A percentile compares a stretch with the other conserved stretches of the same genome.
Conservation (phyloP, 1,139 yeast species). For the Sugiyamaella sp. region DNA sequence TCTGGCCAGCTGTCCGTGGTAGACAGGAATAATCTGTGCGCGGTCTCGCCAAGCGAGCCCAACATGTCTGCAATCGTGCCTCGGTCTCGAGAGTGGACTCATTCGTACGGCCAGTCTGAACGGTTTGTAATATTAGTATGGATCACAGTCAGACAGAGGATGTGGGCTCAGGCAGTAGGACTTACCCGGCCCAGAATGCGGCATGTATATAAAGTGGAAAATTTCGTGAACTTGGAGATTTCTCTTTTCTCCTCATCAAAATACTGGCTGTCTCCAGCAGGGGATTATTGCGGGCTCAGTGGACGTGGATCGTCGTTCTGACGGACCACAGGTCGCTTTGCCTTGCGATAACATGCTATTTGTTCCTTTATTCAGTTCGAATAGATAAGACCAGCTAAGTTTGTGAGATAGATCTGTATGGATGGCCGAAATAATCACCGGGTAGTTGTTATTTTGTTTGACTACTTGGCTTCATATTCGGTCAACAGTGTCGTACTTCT, state of each 20-base stretch:
- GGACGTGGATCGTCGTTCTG: conserved; percentile 15
- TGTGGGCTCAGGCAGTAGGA: no score
- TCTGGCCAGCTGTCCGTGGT: no score
- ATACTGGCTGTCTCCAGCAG: conserved; percentile 19
- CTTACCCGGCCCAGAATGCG: conserved; percentile 8
- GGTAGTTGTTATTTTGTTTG: conserved; percentile 16
- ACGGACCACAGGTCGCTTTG: conserved; percentile 7
- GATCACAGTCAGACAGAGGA: no score
- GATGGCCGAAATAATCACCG: conserved; percentile 19
- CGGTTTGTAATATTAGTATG: no score
- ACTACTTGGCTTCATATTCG: conserved; percentile 19
- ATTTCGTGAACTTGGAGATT: not conserved
- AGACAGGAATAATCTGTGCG: no score
- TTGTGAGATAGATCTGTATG: conserved; percentile 19
- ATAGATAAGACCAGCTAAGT: conserved; percentile 17
- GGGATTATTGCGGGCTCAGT: conserved; percentile 11
- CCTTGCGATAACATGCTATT: conserved; percentile 13
- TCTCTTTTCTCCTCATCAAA: conserved; percentile 12
- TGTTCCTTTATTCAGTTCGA: conserved; percentile 8
- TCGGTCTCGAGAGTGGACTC: no score
- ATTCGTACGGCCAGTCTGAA: no score
- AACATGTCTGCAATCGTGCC: no score
- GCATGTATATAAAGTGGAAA: not conserved
- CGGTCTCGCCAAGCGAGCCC: no score
- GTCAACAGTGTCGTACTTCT: conserved; percentile 16